Evolutionary conservation across 441 rosid species (phyloP).

Genomic region (Metrosideros polymorpha): DNA sequence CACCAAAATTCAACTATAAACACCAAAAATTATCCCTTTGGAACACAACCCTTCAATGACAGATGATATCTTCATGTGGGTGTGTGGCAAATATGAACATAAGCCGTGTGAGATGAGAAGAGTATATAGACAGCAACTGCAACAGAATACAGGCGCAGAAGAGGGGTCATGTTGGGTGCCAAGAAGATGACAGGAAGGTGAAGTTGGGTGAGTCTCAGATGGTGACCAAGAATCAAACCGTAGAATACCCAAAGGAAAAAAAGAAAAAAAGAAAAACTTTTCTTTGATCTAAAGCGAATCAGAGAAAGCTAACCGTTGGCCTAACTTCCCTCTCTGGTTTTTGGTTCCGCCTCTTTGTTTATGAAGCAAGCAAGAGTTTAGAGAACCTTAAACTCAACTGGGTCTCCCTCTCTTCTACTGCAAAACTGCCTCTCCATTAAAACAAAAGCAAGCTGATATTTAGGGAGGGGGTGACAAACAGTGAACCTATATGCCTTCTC

Average conservation of each 20-base stretch:
- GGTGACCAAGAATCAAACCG: conserved; percentile 89
- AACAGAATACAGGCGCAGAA: background rate
- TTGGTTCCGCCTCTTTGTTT: conserved; percentile 19
- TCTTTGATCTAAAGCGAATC: conserved; percentile 55
- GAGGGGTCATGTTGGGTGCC: background rate
- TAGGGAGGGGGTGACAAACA: background rate
- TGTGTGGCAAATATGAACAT: conserved; percentile 13
- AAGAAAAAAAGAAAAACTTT: background rate
- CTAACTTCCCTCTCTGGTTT: conserved; percentile 41
- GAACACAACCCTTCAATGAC: background rate
- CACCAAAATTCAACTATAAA: background rate
- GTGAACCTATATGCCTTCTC: background rate
- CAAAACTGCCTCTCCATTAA: background rate
- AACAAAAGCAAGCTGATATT: conserved; percentile 4
- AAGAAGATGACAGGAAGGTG: conserved; percentile 41
- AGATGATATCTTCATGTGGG: background rate
- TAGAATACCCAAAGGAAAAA: background rate
- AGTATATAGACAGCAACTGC: background rate
- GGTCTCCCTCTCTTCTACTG: conserved; percentile 7
- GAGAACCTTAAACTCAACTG: conserved; percentile 11
- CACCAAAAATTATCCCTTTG: background rate
- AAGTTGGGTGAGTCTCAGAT: conserved; percentile 80
- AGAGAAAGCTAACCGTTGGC: conserved; percentile 49
- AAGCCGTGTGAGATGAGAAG: background rate
- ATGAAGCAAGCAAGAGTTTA: conserved; percentile 19